These are phyloP conservation scores for Penicillium taxi DNA, from an alignment of 495 filamentous ascomycete species.

Conservation along the genomic window DNA sequence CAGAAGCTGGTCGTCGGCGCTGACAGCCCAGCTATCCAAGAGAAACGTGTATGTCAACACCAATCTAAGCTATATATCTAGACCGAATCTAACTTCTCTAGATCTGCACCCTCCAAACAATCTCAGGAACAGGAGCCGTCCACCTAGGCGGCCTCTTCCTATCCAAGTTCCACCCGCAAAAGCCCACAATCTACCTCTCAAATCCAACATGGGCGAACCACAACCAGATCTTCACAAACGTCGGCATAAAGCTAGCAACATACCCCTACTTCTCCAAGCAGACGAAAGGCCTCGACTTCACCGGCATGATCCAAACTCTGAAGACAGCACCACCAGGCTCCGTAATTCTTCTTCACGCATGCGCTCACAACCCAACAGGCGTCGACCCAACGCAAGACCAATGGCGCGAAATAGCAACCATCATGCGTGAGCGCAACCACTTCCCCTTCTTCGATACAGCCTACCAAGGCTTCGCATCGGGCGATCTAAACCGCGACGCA, in stretches of 20 bases:
- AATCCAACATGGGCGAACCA: conserved; percentile 98
- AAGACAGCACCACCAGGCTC: conserved; percentile 62
- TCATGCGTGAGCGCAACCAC: conserved; percentile 67
- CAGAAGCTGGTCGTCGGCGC: conserved; percentile 81
- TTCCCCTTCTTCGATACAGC: conserved; percentile 99
- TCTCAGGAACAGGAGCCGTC: conserved; percentile 53
- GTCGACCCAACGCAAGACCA: conserved; percentile 92
- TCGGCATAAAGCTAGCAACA: conserved; percentile 62
- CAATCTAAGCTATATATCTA: background rate
- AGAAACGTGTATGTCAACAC: conserved; percentile 59
- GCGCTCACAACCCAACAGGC: conserved; percentile 96
- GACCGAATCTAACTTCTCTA: conserved; percentile 2
- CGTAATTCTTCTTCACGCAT: conserved; percentile 89
- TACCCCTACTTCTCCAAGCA: conserved; percentile 90
- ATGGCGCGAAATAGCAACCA: conserved; percentile 77
- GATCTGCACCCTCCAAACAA: conserved; percentile 50
- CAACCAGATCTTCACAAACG: conserved; percentile 96
- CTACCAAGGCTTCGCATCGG: conserved; percentile 97
- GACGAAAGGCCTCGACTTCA: conserved; percentile 87
- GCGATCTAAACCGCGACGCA: conserved; percentile 74
- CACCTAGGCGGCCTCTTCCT: conserved; percentile 52
- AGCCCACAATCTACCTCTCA: conserved; percentile 76
- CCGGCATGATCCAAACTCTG: conserved; percentile 70
- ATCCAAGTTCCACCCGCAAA: conserved; percentile 45
- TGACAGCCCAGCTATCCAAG: conserved; percentile 69